Conservation (phyloP, 1,284 basidiomycete species). For the Peniophora sp. region DNA sequence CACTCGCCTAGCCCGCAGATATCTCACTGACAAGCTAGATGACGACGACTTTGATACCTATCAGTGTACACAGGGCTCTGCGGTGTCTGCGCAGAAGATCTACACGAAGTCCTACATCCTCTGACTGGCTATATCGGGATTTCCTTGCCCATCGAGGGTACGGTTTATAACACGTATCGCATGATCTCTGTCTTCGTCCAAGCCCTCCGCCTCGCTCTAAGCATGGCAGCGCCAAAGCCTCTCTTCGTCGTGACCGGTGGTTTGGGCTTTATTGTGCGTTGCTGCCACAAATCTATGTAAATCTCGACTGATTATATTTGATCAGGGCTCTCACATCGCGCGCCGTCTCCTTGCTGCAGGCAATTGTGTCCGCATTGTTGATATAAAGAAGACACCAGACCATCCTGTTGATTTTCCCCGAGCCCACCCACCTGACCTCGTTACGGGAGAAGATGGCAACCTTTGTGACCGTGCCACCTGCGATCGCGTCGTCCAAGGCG, state of each 20-base stretch:
- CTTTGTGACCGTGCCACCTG: constrained; percentile 37
- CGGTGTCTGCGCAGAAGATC: too few relatives aligned
- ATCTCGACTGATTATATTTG: constrained; percentile 1
- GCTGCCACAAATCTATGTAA: background rate
- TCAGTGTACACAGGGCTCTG: too few relatives aligned
- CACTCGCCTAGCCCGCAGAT: too few relatives aligned
- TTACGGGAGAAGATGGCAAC: constrained; percentile 24
- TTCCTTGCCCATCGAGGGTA: too few relatives aligned
- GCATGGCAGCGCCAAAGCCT: background rate
- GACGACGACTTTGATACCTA: too few relatives aligned
- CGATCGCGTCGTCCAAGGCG: constrained; percentile 25
- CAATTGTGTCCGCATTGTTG: constrained; percentile 34
- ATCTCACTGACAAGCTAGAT: too few relatives aligned
- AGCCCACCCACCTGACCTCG: constrained; percentile 25
- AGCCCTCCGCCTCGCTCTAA: background rate
- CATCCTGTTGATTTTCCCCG: constrained; percentile 14
- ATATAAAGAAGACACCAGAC: constrained; percentile 17
- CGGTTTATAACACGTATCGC: too few relatives aligned
- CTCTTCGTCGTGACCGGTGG: constrained; percentile 46
- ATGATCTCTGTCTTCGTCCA: background rate
- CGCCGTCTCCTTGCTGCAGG: constrained; percentile 25
- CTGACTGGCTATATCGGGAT: too few relatives aligned
- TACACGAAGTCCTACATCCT: too few relatives aligned
- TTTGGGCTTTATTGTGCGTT: constrained; percentile 47
- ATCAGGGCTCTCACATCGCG: constrained; percentile 46